Evolutionary conservation across 2,329 filamentous ascomycete genomes (phyloP).

Genomic region (Clonostachys chloroleuca): DNA sequence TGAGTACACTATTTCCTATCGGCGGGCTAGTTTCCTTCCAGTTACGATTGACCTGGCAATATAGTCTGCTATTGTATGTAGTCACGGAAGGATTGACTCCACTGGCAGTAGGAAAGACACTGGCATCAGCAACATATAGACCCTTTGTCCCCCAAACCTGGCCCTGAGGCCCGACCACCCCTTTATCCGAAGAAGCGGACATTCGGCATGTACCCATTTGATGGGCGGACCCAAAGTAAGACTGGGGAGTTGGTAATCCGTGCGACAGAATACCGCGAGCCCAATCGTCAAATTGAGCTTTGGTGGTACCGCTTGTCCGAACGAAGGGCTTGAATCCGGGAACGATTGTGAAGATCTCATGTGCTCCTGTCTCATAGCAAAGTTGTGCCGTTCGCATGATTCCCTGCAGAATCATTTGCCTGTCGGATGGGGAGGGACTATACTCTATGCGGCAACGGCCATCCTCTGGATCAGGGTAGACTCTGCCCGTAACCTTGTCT

Average conservation of each 20-base stretch:
- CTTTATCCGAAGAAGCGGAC: conserved; percentile 40
- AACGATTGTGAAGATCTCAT: conserved; percentile 63
- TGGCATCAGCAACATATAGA: conserved; percentile 64
- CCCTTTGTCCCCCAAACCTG: conserved; percentile 56
- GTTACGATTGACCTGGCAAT: background rate
- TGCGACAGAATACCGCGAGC: background rate
- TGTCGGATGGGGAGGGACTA: conserved; percentile 61
- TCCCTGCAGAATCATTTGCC: conserved; percentile 61
- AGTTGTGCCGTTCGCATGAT: conserved; percentile 65
- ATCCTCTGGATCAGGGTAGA: conserved; percentile 1
- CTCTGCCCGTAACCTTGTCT: background rate
- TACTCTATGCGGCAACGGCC: conserved; percentile 35
- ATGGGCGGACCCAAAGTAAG: conserved; percentile 59
- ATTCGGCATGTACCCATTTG: conserved; percentile 73
- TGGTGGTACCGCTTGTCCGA: conserved; percentile 21
- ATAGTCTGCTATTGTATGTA: conserved; percentile 55
- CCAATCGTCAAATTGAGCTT: conserved; percentile 51
- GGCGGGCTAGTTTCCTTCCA: too few relatives aligned
- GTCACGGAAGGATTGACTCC: conserved; percentile 75
- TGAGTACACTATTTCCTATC: too few relatives aligned
- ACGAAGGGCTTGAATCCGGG: conserved; percentile 57
- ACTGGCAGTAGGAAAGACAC: conserved; percentile 64
- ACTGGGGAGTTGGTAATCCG: background rate
- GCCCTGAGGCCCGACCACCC: conserved; percentile 48
- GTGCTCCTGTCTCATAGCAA: conserved; percentile 66